A percentile compares a stretch with the other conserved stretches of the same genome.
Conservation (phyloP, 2,329 filamentous ascomycete species). For the Camillea tinctor region DNA sequence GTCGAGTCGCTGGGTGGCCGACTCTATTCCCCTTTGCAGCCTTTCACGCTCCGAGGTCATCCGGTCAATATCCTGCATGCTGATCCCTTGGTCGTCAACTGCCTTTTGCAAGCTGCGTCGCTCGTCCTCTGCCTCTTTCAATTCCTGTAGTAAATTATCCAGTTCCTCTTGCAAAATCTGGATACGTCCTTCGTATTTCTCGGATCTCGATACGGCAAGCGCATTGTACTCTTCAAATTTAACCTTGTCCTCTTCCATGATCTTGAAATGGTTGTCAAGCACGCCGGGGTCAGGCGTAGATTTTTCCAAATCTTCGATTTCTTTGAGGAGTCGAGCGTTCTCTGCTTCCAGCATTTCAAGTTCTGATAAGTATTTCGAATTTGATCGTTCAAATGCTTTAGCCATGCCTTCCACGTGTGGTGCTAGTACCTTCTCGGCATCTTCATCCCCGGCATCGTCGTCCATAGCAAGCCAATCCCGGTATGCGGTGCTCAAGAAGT, state of each 20-base stretch:
- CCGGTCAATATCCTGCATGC: conserved; percentile 97
- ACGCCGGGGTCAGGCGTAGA: conserved; percentile 79
- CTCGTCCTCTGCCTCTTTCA: conserved; percentile 80
- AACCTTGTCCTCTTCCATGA: conserved; percentile 88
- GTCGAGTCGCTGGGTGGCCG: conserved; percentile 72
- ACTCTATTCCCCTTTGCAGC: conserved; percentile 83
- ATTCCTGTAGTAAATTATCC: conserved; percentile 71
- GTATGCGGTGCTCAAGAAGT: conserved; percentile 87
- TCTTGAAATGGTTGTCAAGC: conserved; percentile 85
- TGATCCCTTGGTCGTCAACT: conserved; percentile 91
- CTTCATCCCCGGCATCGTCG: conserved; percentile 83
- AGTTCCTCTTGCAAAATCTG: conserved; percentile 84
- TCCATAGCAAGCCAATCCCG: conserved; percentile 92
- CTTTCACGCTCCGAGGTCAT: conserved; percentile 96
- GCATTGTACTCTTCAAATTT: conserved; percentile 97
- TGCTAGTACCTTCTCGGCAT: conserved; percentile 72
- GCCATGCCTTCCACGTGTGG: conserved; percentile 90
- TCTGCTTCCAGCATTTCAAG: conserved; percentile 84
- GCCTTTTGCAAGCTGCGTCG: conserved; percentile 75
- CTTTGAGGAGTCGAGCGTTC: conserved; percentile 74
- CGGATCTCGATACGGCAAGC: conserved; percentile 76
- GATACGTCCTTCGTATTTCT: conserved; percentile 82
- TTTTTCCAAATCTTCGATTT: conserved; percentile 88
- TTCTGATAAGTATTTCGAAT: conserved; percentile 81
- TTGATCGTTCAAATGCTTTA: conserved; percentile 78